Evolutionary conservation across 2,329 filamentous ascomycete species (phyloP), one percentile per base, ranked within the genome.

Genomic region (Cladosporium sp.): DNA sequence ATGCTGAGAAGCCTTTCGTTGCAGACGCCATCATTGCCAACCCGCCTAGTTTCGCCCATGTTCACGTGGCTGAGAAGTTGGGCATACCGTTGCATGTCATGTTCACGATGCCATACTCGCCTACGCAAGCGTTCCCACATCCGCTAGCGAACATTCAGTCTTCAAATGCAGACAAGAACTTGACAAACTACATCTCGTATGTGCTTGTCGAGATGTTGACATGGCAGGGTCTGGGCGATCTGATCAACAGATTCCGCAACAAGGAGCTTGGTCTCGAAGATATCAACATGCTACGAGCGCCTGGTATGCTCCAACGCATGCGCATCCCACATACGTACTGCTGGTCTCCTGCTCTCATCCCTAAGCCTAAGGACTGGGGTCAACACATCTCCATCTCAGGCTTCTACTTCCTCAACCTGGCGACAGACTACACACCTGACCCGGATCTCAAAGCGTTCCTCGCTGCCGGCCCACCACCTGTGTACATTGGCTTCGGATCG

Each of bases 21-120:
- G 93, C 92, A 0, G 92, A 93, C 77, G 89, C 86, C 61, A 92
- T 93, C 70, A 91, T 92, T 71, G 90, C 90, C 2, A 92, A 93
- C 67, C 90, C 90, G 2, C 90, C 90, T 0, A 91, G 88, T 71
- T 92, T 92, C 77, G 90, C 89, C 0, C 90, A 92, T 72, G 82
- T 92, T 2, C 90, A 93, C 72, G 85, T 89, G 66, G 90, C 90
- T 0, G 89, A 93, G 77, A 91, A 90, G 76, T 78, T 92, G 72
- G 90, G 89, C 0, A 87, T 92, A 59, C 90, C 90, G 0, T 74
- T 92, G 10, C 90, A 93, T 72, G 87, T 96, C 78, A 96, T 96
- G 91, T 97, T 96, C 79, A 97, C 93, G 1, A 96, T 97, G 92
- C 93, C 93, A 0, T 96, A 92, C 90, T 91, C 91, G 1, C 90